These are phyloP conservation scores for Tilletia setariae DNA, from an alignment of 1,284 basidiomycete species.

Conservation along the genomic window DNA sequence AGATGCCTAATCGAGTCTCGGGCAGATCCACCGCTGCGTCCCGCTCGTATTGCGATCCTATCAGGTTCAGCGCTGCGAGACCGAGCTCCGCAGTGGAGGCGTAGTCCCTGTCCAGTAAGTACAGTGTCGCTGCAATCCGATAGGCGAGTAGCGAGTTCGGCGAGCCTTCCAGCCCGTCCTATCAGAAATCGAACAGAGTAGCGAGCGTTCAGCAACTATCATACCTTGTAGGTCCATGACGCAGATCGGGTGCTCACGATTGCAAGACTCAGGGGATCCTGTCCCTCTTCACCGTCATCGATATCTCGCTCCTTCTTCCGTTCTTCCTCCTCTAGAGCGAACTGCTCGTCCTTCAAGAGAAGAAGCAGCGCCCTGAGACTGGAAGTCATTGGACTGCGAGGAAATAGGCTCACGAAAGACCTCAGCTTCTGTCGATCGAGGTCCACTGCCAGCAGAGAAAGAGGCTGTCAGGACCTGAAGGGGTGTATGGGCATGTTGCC, in stretches of 20 bases:
- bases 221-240: not conserved
- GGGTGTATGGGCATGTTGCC: no score
- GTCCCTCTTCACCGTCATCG: slow-evolving; percentile 20
- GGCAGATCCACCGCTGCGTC: slow-evolving; percentile 68
- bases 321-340: slow-evolving; percentile 30
- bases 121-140: slow-evolving; percentile 70
- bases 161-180: slow-evolving; percentile 65
- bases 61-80: slow-evolving; percentile 25
- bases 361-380: slow-evolving; percentile 37
- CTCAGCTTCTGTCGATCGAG: slow-evolving; percentile 67
- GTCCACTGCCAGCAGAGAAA: slow-evolving; percentile 58
- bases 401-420: slow-evolving; percentile 70
- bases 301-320: slow-evolving; percentile 29
- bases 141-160: slow-evolving; percentile 69
- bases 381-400: slow-evolving; percentile 53
- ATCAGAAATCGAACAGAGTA: slow-evolving; percentile 14
- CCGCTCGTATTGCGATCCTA: slow-evolving; percentile 16
- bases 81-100: slow-evolving; percentile 45
- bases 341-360: slow-evolving; percentile 40
- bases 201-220: slow-evolving; percentile 33
- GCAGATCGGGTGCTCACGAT: slow-evolving; percentile 20
- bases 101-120: slow-evolving; percentile 73
- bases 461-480: not conserved
- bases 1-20: slow-evolving; percentile 69
- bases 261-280: slow-evolving; percentile 41